Base-by-base conservation (phyloP, 1,139 yeast genomes). In the Pichia sp. region DNA sequence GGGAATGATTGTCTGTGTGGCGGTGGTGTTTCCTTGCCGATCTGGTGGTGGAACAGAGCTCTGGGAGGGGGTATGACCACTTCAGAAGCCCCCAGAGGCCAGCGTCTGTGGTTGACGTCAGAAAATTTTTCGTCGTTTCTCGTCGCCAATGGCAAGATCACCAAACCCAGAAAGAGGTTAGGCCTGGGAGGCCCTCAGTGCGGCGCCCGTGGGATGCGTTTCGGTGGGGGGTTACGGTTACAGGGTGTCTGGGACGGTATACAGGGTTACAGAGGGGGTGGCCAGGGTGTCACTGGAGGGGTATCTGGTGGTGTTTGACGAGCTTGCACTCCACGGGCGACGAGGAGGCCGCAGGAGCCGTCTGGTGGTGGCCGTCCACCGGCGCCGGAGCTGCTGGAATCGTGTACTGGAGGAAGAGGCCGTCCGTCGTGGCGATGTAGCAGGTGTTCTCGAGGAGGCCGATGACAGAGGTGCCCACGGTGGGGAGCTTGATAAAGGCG, bases 401-500 rank as follows among this genome's bases (percentile, higher is more conserved):
- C 2, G 20, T 12, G 21, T 46, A 46, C 17, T 46, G 50, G 4
- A 38, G 24, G 15, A 40, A 38, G 17, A 45, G 41, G 3, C 59
- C 60, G 27, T 40, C 34, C 22, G 32, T 41, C 2, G 63, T 59
- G n/a, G 56, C 61, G 3, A 59, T 53, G 42, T 53, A 58, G 34
- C 59, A 59, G 14, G 46, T 49, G 31, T 53, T 49, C 4, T 57
- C 59, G 0, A 55, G 53, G 9, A 58, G 50, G 9, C 58, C 57
- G 8, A 59, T 60, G 10, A 49, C 46, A 5, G 59, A 55, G 12
- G 40, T 53, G 3, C 52, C 52, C 21, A 56, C 55, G 17, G 34
- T 21, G 17, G 47, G 49, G 12, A 68, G 51, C 43, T 59, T 63
- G 34, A 69, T 57, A 43, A 51, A 67, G 3, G 75, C 73, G 59